Evolutionary conservation across 2,329 filamentous ascomycete species (phyloP).

Genomic region (Intubia oerlemansii): DNA sequence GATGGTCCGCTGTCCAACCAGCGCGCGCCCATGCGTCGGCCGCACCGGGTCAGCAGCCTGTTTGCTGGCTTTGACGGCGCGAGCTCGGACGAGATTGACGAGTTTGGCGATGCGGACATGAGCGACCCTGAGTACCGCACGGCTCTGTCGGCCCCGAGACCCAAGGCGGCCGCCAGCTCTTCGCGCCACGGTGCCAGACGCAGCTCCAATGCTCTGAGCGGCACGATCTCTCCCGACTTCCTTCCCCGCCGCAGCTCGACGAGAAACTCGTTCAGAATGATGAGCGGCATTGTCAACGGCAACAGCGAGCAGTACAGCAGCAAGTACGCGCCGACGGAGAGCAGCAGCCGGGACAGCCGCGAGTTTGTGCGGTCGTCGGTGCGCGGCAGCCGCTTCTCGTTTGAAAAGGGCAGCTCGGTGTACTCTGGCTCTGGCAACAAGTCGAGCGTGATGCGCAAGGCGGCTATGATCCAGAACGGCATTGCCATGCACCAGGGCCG

Average conservation of each 20-base stretch:
- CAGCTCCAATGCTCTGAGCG: slow-evolving; percentile 16
- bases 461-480: slow-evolving; percentile 62
- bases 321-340: slow-evolving; percentile 17
- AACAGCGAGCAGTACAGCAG: slow-evolving; percentile 23
- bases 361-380: slow-evolving; percentile 11
- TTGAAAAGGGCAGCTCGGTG: slow-evolving; percentile 17
- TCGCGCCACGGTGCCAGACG: slow-evolving; percentile 16
- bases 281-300: slow-evolving; percentile 12
- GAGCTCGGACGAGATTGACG: slow-evolving; percentile 45
- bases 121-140: slow-evolving; percentile 49
- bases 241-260: slow-evolving; percentile 4
- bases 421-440: slow-evolving; percentile 17
- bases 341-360: slow-evolving; percentile 10
- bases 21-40: slow-evolving; percentile 40
- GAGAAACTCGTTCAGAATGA: slow-evolving; percentile 13
- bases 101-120: slow-evolving; percentile 36
- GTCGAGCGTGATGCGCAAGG: slow-evolving; percentile 47
- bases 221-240: slow-evolving; percentile 21
- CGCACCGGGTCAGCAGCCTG: slow-evolving; percentile 62
- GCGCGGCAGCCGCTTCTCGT: slow-evolving; percentile 13
- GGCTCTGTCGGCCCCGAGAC: slow-evolving; percentile 39
- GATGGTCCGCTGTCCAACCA: slow-evolving; percentile 47
- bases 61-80: slow-evolving; percentile 64
- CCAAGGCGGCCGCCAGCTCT: slow-evolving; percentile 17
- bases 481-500: slow-evolving; percentile 46